Evolutionary conservation across 768 basidiomycete genomes (phyloP).

Genomic region (Lactarius sanguifluus): DNA sequence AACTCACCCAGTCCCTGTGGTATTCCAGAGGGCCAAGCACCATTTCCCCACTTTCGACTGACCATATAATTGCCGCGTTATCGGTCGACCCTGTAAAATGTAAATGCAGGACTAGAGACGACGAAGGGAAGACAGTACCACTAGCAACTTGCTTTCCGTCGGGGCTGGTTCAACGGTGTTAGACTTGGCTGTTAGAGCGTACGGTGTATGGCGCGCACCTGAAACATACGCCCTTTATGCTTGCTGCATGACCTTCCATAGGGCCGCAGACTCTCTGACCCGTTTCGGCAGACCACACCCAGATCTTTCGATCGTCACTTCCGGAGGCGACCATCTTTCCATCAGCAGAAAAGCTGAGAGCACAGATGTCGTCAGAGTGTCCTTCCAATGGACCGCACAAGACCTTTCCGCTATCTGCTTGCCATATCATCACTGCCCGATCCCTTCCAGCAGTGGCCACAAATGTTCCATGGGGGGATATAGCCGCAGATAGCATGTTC

Average conservation of each 20-base stretch:
- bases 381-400: conserved; percentile 26
- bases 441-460: conserved; percentile 18
- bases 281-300: conserved; percentile 22
- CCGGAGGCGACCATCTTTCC: conserved; percentile 26
- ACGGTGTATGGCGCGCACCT: conserved; percentile 2
- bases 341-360: conserved; percentile 26
- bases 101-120: not conserved
- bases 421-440: conserved; percentile 21
- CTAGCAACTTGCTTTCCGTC: conserved; percentile 23
- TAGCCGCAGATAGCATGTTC: conserved; percentile 19
- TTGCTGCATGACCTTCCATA: conserved; percentile 15
- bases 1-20: conserved; percentile 20
- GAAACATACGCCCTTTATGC: conserved; percentile 21
- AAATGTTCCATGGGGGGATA: conserved; percentile 22
- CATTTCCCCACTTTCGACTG: conserved; percentile 13
- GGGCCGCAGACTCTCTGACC: conserved; percentile 20
- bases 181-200: not conserved
- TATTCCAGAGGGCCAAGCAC: not conserved
- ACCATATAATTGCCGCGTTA: conserved; percentile 18
- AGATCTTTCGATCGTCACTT: conserved; percentile 22
- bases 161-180: conserved; percentile 10
- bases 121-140: conserved; percentile 8
- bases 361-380: conserved; percentile 18
- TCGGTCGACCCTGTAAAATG: conserved; percentile 18
- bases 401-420: conserved; percentile 19